phyloP scores from a whole-genome alignment of 129 eudicot genomes.

The Helianthus annuus region HanXRQr2.0-SUNRISE NC_035443.2:24393905-24394404 shows the following conservation, averaged over 20 bases:
- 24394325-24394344: constrained; percentile 44
- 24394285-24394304: constrained; percentile 33
- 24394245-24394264: constrained; percentile 27
- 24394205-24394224: constrained; percentile 21
- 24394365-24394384: constrained; percentile 7
- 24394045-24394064: no score
- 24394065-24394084: no score
- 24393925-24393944: constrained; percentile 6
- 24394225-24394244: constrained; percentile 28
- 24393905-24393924: constrained; percentile 5
- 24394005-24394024: no score
- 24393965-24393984: no score
- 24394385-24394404: constrained; percentile 51
- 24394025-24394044: no score
- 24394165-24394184: constrained; percentile 35
- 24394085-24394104: neutral
- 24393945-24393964: neutral
- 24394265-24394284: constrained; percentile 14
- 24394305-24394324: constrained; percentile 49
- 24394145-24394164: constrained; percentile 18
- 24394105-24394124: constrained; percentile 2
- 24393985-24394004: no score
- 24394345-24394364: constrained; percentile 33
- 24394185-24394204: constrained; percentile 51
- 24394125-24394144: constrained; percentile 43